phyloP scores from a whole-genome alignment of 345 rosid genomes.

The Melaleuca quinquenervia region DNA sequence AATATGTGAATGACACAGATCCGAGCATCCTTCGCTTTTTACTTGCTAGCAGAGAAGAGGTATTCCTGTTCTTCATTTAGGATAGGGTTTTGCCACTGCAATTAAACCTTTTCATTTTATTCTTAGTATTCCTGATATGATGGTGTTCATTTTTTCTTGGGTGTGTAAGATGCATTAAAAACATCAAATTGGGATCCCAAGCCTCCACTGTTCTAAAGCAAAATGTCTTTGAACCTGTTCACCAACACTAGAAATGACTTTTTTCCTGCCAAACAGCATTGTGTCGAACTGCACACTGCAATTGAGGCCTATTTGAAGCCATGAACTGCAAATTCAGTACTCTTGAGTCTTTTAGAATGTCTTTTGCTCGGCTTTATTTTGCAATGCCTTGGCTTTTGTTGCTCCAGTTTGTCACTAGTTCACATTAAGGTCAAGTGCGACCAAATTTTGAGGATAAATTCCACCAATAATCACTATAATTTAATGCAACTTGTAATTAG shows the following conservation, averaged over 20 bases:
- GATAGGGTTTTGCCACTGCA: background rate
- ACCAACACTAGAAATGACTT: background rate
- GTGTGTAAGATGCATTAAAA: background rate
- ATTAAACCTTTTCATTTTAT: background rate
- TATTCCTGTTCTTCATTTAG: conserved; percentile 1
- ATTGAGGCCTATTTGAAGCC: background rate
- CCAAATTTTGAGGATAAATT: background rate
- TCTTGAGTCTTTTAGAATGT: background rate
- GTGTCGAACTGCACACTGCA: background rate
- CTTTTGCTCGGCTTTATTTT: background rate
- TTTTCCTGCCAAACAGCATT: background rate
- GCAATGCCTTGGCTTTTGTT: background rate
- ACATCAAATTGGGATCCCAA: background rate
- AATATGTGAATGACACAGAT: conserved; percentile 84
- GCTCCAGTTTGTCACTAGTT: background rate
- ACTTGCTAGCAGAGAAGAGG: conserved; percentile 98
- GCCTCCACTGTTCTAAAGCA: background rate
- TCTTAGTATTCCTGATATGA: background rate
- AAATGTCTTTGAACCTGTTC: background rate
- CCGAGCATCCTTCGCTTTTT: conserved; percentile 90
- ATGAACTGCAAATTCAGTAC: background rate
- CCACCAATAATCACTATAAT: background rate
- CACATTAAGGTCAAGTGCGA: background rate
- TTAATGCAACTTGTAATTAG: background rate
- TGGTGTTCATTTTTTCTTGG: background rate